phyloP scores from a whole-genome alignment of 805 yeast genomes.

The Starmerella vaccinii region DNA sequence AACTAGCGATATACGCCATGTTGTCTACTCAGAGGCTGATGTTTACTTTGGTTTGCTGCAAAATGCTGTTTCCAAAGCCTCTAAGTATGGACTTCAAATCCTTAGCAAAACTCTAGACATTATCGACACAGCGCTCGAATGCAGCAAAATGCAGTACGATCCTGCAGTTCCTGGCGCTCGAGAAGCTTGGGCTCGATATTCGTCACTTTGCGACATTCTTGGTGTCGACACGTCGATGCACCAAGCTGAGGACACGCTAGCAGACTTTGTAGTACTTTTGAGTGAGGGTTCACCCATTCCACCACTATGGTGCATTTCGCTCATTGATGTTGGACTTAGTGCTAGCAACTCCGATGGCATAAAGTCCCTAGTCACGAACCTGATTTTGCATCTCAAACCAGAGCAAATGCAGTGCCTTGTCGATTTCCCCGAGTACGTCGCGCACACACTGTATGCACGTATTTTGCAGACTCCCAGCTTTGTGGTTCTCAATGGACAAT shows the following conservation, averaged over 20 bases:
- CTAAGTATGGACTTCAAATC: conserved; percentile 55
- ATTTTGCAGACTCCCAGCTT: conserved; percentile 57
- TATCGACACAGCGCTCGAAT: conserved; percentile 27
- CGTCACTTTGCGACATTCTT: conserved; percentile 66
- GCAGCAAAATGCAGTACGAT: conserved; percentile 40
- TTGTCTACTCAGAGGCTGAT: neutral
- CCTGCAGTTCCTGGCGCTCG: conserved; percentile 1
- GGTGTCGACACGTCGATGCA: conserved; percentile 79
- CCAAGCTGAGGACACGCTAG: conserved; percentile 68
- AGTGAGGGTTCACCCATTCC: conserved; percentile 44
- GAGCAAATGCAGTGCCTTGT: conserved; percentile 41
- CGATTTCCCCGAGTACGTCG: conserved; percentile 35
- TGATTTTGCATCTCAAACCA: conserved; percentile 45
- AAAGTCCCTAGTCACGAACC: conserved; percentile 47
- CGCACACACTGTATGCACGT: conserved; percentile 43
- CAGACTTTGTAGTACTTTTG: conserved; percentile 50
- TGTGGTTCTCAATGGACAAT: conserved; percentile 31
- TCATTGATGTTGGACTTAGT: conserved; percentile 61
- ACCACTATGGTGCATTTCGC: conserved; percentile 59
- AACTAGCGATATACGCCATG: neutral
- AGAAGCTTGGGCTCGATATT: conserved; percentile 58
- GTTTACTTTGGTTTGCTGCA: conserved; percentile 11
- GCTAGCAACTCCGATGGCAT: conserved; percentile 70
- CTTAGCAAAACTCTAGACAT: conserved; percentile 50
- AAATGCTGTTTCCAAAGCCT: conserved; percentile 7